Percentiles rank a stretch among this genome's conserved stretches.
Evolutionary conservation across 2,329 filamentous ascomycete species (phyloP).

Genomic region (Pseudocercospora musae): DNA sequence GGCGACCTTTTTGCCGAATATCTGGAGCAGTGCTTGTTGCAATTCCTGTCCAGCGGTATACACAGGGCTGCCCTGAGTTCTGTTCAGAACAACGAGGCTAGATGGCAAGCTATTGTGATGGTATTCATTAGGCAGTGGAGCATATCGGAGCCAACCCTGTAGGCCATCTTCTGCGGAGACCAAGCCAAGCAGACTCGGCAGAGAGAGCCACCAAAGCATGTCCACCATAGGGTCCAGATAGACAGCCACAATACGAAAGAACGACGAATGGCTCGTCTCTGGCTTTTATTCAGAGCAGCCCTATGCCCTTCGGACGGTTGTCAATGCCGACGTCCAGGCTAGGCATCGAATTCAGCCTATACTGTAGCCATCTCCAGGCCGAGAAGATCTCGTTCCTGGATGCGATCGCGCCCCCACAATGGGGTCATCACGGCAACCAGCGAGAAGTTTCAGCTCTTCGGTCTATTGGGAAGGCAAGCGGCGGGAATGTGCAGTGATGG

Average conservation of each 20-base stretch:
- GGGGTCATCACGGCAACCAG: neutral
- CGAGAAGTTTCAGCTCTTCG: neutral
- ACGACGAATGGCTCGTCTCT: neutral
- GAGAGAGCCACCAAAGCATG: constrained; percentile 3
- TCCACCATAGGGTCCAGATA: neutral
- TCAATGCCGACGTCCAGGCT: neutral
- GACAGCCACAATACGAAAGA: neutral
- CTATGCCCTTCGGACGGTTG: neutral
- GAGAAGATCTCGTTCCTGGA: constrained; percentile 1
- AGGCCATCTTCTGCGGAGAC: constrained; percentile 58
- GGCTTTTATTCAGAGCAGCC: neutral
- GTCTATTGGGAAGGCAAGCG: neutral
- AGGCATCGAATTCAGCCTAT: neutral
- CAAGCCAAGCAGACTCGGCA: constrained; percentile 27
- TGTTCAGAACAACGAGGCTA: constrained; percentile 54
- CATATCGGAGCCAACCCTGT: constrained; percentile 64
- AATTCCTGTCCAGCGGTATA: constrained; percentile 55
- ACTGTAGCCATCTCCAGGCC: neutral
- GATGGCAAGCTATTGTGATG: constrained; percentile 54
- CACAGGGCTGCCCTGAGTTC: constrained; percentile 49
- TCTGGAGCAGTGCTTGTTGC: constrained; percentile 54
- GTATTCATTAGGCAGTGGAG: constrained; percentile 46
- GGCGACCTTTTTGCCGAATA: constrained; percentile 48
- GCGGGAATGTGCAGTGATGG: neutral
- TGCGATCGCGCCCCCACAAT: too few relatives aligned